Conservation (phyloP, 805 yeast species). For the Candida boleticola region DNA sequence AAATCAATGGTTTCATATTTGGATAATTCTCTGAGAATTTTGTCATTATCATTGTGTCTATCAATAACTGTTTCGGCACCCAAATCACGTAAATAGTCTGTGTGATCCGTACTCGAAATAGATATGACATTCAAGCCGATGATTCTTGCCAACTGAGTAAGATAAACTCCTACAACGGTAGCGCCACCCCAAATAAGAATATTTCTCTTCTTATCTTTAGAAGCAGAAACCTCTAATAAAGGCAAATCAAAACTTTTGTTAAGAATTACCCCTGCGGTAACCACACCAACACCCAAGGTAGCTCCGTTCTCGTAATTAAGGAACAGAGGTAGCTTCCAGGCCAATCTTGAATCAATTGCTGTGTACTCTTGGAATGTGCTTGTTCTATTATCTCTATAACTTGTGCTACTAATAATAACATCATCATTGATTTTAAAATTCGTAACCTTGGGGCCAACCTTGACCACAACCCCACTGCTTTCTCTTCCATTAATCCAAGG, state of each 20-base stretch:
- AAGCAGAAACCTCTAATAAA: neutral
- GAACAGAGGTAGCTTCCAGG: slow-evolving; percentile 41
- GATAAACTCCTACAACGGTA: slow-evolving; percentile 45
- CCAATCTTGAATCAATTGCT: slow-evolving; percentile 42
- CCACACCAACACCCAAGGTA: slow-evolving; percentile 47
- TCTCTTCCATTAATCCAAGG: slow-evolving; percentile 54
- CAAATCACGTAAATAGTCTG: slow-evolving; percentile 16
- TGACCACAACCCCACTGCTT: slow-evolving; percentile 39
- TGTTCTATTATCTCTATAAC: slow-evolving; percentile 45
- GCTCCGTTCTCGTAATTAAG: slow-evolving; percentile 39
- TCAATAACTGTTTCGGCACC: slow-evolving; percentile 36
- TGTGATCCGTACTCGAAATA: slow-evolving; percentile 19
- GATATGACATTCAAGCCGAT: slow-evolving; percentile 37
- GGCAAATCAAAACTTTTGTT: slow-evolving; percentile 18
- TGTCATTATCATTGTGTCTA: slow-evolving; percentile 17
- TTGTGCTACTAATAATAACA: slow-evolving; percentile 46
- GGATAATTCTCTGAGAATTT: neutral
- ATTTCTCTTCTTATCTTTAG: slow-evolving; percentile 10
- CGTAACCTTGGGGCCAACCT: slow-evolving; percentile 30
- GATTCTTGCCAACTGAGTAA: slow-evolving; percentile 40
- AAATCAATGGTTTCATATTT: slow-evolving; percentile 21
- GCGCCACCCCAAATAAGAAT: slow-evolving; percentile 49
- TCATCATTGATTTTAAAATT: slow-evolving; percentile 29
- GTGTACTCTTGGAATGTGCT: slow-evolving; percentile 48
- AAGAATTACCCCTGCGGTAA: slow-evolving; percentile 37